Evolutionary conservation across 768 basidiomycete species (phyloP).

Genomic region (Tulasnella sp.): DNA sequence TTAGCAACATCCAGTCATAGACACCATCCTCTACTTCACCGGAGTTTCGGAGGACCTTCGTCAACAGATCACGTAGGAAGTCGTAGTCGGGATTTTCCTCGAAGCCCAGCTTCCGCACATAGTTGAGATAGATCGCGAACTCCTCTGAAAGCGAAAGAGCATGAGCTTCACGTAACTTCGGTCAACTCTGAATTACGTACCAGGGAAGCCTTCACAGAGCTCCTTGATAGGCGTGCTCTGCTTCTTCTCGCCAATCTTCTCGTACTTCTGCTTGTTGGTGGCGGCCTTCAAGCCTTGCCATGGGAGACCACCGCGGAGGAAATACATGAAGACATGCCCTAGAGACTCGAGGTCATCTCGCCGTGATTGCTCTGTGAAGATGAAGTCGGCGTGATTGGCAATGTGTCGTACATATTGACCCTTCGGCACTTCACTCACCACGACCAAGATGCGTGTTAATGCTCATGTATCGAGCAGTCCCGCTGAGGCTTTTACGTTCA

Average conservation of each 20-base stretch:
- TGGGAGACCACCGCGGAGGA: slow-evolving; percentile 89
- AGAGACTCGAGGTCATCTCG: slow-evolving; percentile 98
- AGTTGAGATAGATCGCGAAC: slow-evolving; percentile 97
- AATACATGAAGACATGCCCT: slow-evolving; percentile 99
- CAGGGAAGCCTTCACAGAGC: slow-evolving; percentile 90
- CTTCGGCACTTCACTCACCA: slow-evolving; percentile 46
- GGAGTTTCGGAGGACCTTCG: slow-evolving; percentile 86
- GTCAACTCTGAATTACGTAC: slow-evolving; percentile 37
- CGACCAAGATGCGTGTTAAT: slow-evolving; percentile 98
- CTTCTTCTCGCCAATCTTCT: slow-evolving; percentile 99
- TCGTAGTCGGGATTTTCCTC: slow-evolving; percentile 99
- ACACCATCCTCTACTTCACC: slow-evolving; percentile 84
- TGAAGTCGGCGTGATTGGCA: background rate
- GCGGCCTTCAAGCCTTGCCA: slow-evolving; percentile 99
- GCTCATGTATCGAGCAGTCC: slow-evolving; percentile 98
- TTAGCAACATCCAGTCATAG: slow-evolving; percentile 93
- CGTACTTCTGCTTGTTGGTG: slow-evolving; percentile 99
- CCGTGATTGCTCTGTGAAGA: slow-evolving; percentile 43
- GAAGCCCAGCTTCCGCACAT: slow-evolving; percentile 97
- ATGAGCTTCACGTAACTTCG: slow-evolving; percentile 11
- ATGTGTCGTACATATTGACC: background rate
- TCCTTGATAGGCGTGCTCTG: slow-evolving; percentile 97
- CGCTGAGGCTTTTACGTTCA: slow-evolving; percentile 92
- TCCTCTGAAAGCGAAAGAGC: slow-evolving; percentile 55
- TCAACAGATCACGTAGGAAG: slow-evolving; percentile 89